Evolutionary conservation across 2,329 filamentous ascomycete species (phyloP), one percentile per base, ranked within the genome.

Genomic region (Cadophora sp.): DNA sequence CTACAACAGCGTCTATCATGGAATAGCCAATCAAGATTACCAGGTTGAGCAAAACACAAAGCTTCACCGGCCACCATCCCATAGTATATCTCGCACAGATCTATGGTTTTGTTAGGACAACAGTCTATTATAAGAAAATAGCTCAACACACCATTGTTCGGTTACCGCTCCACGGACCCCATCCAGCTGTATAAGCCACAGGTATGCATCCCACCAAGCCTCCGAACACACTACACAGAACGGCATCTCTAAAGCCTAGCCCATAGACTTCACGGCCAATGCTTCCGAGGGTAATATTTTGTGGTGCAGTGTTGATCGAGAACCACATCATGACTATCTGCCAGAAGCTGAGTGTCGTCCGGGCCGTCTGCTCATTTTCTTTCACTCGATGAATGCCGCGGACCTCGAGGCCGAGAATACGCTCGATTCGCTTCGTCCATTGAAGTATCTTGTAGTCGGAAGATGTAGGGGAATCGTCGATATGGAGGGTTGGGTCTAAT

Each of bases 61-160:
- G 76, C 76, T 89, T 90, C 62, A 84, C 84, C 0, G 87, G 87
- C 81, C 85, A 90, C 85, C 86, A 90, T 7, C 88, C 88, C 83
- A 89, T 89, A 20, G 84, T 80, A 73, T 87, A 90, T 14, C 87
- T 81, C 4, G 86, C 83, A 71, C 88, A 83, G 6, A 76, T 72
- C 74, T 75, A 43, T 22, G 6, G 24, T 36, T 7, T 22, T 43
- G 47, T 27, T 20, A 48, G 30, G 16, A 33, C 20, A 36, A 4
- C 16, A 16, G 9, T 16, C 2, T 8, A n/a, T 13, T 1, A 45
- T 13, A 45, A n/a, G 16, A 16, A 4, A 3, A 45, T 18, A 2
- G 43, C 43, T 45, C 16, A 33, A 62, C 77, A 60, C 74, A 83
- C 82, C 85, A 89, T 84, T 56, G 87, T 89, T 62, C 88, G 80